Evolutionary conservation across 108 stramenopile genomes (phyloP).

Genomic region (Discostella pseudostelligera): DNA sequence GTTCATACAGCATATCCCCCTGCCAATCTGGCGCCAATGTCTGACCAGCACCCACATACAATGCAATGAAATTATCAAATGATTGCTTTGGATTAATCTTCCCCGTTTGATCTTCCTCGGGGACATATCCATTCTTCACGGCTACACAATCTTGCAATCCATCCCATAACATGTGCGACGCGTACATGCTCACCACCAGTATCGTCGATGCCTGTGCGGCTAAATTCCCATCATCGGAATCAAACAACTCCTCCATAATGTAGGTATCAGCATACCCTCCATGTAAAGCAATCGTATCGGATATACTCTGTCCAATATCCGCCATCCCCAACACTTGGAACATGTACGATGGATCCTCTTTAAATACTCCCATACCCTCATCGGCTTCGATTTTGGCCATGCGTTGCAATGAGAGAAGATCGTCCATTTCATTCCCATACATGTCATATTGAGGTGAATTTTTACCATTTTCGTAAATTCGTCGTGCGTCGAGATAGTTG

Average conservation of each 20-base stretch:
- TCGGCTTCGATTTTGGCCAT: conserved; percentile 36
- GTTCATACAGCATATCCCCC: conserved; percentile 70
- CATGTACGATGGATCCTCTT: conserved; percentile 45
- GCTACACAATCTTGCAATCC: conserved; percentile 56
- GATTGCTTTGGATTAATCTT: conserved; percentile 46
- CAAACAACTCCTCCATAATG: conserved; percentile 39
- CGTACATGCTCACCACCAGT: conserved; percentile 71
- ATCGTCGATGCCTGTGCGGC: conserved; percentile 57
- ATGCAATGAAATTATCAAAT: conserved; percentile 79
- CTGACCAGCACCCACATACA: conserved; percentile 74
- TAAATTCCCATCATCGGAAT: conserved; percentile 32
- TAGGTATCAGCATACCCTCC: conserved; percentile 59
- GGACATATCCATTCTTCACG: conserved; percentile 39
- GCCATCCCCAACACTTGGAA: conserved; percentile 75
- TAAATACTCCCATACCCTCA: no score
- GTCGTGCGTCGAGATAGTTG: conserved; percentile 40
- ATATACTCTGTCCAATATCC: conserved; percentile 25
- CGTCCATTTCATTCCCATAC: conserved; percentile 32
- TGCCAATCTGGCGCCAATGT: conserved; percentile 47
- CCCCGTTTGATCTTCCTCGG: conserved; percentile 57
- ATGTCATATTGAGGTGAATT: conserved; percentile 45
- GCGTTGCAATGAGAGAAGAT: conserved; percentile 36
- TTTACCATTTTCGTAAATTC: conserved; percentile 61
- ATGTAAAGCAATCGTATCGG: conserved; percentile 27
- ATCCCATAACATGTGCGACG: conserved; percentile 59